Percentiles rank a stretch among this genome's conserved stretches.
phyloP scores from a whole-genome alignment of 352 stramenopile genomes.

The Phytophthora pisi region DNA sequence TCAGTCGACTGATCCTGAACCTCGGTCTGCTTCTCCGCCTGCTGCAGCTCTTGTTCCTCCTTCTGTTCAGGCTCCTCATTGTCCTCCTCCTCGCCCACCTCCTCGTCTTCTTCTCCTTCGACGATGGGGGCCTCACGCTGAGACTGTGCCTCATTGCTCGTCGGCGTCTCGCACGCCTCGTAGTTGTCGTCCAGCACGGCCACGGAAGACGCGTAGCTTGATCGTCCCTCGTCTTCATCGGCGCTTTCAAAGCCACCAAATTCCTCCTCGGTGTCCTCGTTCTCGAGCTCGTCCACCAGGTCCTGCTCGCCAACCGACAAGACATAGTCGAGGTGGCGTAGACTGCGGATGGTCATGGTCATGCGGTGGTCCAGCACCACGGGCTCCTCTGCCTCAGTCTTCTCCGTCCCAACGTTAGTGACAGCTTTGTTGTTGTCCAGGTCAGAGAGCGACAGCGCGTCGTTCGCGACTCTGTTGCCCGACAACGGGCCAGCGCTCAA shows the following conservation, averaged over 20 bases:
- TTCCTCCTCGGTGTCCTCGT: conserved; percentile 35
- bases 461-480: conserved; percentile 37
- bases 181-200: conserved; percentile 56
- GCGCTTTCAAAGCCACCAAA: conserved; percentile 41
- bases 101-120: conserved; percentile 36
- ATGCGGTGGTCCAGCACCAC: conserved; percentile 54
- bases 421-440: conserved; percentile 23
- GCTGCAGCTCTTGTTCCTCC: background rate
- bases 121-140: conserved; percentile 35
- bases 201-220: conserved; percentile 60
- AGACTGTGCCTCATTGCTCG: conserved; percentile 19
- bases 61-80: background rate
- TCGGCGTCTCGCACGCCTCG: conserved; percentile 32
- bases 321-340: conserved; percentile 56
- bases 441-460: conserved; percentile 53
- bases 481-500: conserved; percentile 28
- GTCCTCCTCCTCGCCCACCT: conserved; percentile 10
- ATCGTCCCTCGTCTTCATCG: conserved; percentile 36
- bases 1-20: background rate
- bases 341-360: conserved; percentile 40
- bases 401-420: conserved; percentile 8
- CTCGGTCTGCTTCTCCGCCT: background rate
- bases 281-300: conserved; percentile 37
- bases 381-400: conserved; percentile 35
- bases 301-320: conserved; percentile 42